Percentiles rank a stretch among this genome's conserved stretches.
Evolutionary conservation across 257 asterid genomes (phyloP).

Genomic region (Phtheirospermum japonicum): DNA sequence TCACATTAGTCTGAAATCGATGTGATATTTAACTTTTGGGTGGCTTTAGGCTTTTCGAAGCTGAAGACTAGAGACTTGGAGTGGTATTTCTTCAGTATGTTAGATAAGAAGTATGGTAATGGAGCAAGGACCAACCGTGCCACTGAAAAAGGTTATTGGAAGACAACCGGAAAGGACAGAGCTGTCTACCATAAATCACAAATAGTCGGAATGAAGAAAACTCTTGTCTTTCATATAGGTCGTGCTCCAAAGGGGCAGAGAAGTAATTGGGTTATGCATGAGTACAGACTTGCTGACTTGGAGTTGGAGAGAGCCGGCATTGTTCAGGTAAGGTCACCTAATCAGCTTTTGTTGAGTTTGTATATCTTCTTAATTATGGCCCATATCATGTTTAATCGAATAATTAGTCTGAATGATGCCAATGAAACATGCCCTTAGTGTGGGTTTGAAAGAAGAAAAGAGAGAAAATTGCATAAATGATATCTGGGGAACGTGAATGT

Average conservation of each 20-base stretch:
- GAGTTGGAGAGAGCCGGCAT: conserved; percentile 70
- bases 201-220: conserved; percentile 93
- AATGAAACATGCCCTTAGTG: neutral
- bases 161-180: conserved; percentile 95
- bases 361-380: neutral
- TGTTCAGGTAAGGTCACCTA: conserved; percentile 56
- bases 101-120: conserved; percentile 89
- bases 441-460: conserved; percentile 10
- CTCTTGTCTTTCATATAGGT: conserved; percentile 84
- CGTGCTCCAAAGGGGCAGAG: conserved; percentile 96
- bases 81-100: conserved; percentile 89
- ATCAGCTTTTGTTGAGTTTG: neutral
- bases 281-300: conserved; percentile 78
- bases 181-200: conserved; percentile 63
- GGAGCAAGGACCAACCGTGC: conserved; percentile 92
- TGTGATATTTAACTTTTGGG: conserved; percentile 10
- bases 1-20: conserved; percentile 11
- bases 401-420: neutral
- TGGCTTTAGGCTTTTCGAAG: conserved; percentile 56
- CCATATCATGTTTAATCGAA: neutral
- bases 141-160: conserved; percentile 90
- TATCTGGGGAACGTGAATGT: conserved; percentile 5
- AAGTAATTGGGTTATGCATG: conserved; percentile 96
- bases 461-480: conserved; percentile 5
- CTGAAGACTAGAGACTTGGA: conserved; percentile 79